Conservation (phyloP, 139 green algal species). For the Picochlorum sp. region DNA sequence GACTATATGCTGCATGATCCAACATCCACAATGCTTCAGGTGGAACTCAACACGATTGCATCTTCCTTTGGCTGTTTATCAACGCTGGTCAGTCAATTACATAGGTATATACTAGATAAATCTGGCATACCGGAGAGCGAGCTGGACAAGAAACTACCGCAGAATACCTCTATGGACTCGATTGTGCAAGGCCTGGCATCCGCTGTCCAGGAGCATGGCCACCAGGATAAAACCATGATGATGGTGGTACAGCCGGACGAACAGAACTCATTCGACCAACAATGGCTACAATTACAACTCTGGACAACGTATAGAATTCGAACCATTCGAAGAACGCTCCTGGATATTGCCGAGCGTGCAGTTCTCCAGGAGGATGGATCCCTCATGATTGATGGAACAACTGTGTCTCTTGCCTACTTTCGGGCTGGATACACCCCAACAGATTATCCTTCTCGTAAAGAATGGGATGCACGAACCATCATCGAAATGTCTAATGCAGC, state of each 20-base stretch:
- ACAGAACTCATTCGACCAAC: slow-evolving; percentile 88
- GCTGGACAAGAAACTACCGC: slow-evolving; percentile 44
- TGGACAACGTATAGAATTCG: slow-evolving; percentile 67
- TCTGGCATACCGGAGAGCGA: slow-evolving; percentile 7
- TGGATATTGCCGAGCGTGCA: slow-evolving; percentile 42
- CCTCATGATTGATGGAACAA: slow-evolving; percentile 25
- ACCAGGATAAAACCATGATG: slow-evolving; percentile 47
- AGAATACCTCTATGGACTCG: slow-evolving; percentile 51
- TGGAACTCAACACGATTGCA: slow-evolving; percentile 98
- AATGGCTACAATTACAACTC: slow-evolving; percentile 72
- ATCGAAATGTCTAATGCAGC: slow-evolving; percentile 71
- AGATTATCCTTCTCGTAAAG: slow-evolving; percentile 72
- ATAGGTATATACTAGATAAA: slow-evolving; percentile 47
- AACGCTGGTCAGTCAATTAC: slow-evolving; percentile 56
- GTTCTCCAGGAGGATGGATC: slow-evolving; percentile 23
- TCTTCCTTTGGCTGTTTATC: slow-evolving; percentile 85
- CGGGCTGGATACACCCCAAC: slow-evolving; percentile 81
- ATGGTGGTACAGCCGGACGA: slow-evolving; percentile 92
- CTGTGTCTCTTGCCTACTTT: slow-evolving; percentile 56
- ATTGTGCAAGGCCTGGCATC: slow-evolving; percentile 48
- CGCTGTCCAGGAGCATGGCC: slow-evolving; percentile 35
- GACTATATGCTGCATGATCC: slow-evolving; percentile 97
- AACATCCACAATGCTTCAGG: slow-evolving; percentile 76
- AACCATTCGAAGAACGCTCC: slow-evolving; percentile 61
- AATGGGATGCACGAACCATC: slow-evolving; percentile 71